Conservation (phyloP, 2,329 filamentous ascomycete genomes). For the Apiospora phragmitis region DNA sequence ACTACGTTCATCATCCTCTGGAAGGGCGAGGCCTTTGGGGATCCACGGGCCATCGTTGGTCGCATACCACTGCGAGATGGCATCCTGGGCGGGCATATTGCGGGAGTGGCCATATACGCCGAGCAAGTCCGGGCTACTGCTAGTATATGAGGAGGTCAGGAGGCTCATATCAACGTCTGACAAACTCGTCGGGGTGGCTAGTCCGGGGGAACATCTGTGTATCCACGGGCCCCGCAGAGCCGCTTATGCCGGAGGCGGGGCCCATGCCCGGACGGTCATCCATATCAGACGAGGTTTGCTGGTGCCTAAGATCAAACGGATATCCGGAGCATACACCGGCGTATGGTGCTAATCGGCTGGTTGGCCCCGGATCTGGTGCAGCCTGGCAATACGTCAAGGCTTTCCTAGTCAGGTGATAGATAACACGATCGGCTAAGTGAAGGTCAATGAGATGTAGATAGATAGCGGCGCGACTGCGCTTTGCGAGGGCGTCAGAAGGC, state of each 20-base stretch:
- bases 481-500: neutral
- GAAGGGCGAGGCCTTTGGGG: conserved; percentile 32
- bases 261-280: neutral
- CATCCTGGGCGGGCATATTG: conserved; percentile 15
- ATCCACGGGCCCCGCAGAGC: conserved; percentile 21
- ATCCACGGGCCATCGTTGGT: conserved; percentile 45
- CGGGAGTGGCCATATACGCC: neutral
- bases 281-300: neutral
- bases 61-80: conserved; percentile 37
- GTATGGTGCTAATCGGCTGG: neutral
- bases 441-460: neutral
- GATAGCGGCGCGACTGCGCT: neutral
- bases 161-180: conserved; percentile 17
- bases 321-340: neutral
- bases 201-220: conserved; percentile 19
- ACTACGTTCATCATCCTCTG: conserved; percentile 32
- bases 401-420: neutral
- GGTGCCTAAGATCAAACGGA: neutral
- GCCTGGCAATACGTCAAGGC: neutral
- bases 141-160: conserved; percentile 9
- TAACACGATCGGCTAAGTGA: neutral
- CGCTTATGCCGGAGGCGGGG: conserved; percentile 19
- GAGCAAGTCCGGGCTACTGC: neutral
- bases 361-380: neutral
- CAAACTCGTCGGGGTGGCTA: conserved; percentile 20